Evolutionary conservation across 2,329 filamentous ascomycete species (phyloP), one percentile per base, ranked within the genome.

Genomic region (Ceratocystis cacaofunesta): DNA sequence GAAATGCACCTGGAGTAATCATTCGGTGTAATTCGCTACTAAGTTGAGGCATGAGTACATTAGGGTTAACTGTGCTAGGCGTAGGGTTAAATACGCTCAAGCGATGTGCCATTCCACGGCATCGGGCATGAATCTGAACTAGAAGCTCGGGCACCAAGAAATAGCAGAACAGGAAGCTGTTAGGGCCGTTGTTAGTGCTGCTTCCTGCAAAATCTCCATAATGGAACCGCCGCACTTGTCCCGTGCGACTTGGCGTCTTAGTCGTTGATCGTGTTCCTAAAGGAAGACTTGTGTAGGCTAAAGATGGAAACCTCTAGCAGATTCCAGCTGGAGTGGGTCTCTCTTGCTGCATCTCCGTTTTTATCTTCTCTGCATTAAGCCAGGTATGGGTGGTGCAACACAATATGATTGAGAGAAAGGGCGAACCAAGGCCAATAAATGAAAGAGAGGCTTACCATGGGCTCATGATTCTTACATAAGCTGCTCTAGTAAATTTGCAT

Each of bases 261-360:
- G 52, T 32, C 32, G 52, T 58, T 58, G 28, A 58, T 58, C 52
- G 52, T 58, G 52, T 10, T 58, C 52, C 52, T 30, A n/a, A 8
- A 58, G 52, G 52, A 58, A 58, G 52, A 22, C 52, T 12, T 58
- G 52, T 15, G 52, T 15, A 32, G 52, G 28, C 52, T 58, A 58
- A 58, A 58, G 52, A 58, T 58, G 52, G 52, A 58, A 58, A 30
- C 52, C 52, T 58, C 52, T 58, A 58, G 52, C 28, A 58, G 52
- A 58, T 58, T 58, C 52, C 52, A 58, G 52, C 52, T 58, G 12
- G 52, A 58, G 28, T 30, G 52, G 52, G 28, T 32, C 52, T 36
- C 7, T 58, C 2, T 10, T 12, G 19, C 17, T 55, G 3, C 19
- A 7, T 19, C 48, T 52, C 19, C 48, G 48, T 5, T 58, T 57